phyloP scores from a whole-genome alignment of 495 filamentous ascomycete species.

The Penicillium crystallinum region DNA sequence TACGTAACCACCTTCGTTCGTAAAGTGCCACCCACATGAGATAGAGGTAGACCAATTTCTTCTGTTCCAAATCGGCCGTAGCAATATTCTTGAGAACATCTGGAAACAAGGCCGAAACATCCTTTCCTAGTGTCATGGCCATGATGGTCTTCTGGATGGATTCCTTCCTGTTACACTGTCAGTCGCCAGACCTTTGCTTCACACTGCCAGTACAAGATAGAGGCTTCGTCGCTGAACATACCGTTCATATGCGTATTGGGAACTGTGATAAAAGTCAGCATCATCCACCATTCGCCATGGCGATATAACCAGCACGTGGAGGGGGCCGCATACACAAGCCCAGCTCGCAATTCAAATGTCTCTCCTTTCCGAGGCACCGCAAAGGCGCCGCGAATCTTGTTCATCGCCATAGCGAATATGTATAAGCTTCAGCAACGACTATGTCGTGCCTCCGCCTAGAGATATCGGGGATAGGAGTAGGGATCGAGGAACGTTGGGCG shows the following conservation, averaged over 20 bases:
- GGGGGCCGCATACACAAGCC: slow-evolving; percentile 63
- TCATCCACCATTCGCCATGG: slow-evolving; percentile 3
- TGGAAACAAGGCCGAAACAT: slow-evolving; percentile 95
- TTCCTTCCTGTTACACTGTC: slow-evolving; percentile 65
- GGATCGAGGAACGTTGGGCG: slow-evolving; percentile 23
- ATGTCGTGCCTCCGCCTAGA: slow-evolving; percentile 44
- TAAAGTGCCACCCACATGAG: slow-evolving; percentile 66
- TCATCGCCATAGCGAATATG: slow-evolving; percentile 72
- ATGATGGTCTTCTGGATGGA: slow-evolving; percentile 99
- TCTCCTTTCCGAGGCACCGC: slow-evolving; percentile 91
- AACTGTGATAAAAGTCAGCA: slow-evolving; percentile 44
- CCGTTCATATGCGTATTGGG: slow-evolving; percentile 98
- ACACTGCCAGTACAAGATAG: background rate
- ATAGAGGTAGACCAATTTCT: slow-evolving; percentile 99
- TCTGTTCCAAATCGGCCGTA: slow-evolving; percentile 91
- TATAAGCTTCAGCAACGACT: slow-evolving; percentile 42
- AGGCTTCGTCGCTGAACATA: slow-evolving; percentile 27
- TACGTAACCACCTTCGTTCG: background rate
- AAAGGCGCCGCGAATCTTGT: slow-evolving; percentile 91
- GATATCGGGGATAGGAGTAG: slow-evolving; percentile 15
- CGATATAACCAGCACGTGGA: slow-evolving; percentile 12
- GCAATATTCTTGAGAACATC: slow-evolving; percentile 99
- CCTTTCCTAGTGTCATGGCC: slow-evolving; percentile 98
- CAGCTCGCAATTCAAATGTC: slow-evolving; percentile 95
- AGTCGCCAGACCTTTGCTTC: slow-evolving; percentile 17